These are phyloP conservation scores for Colletotrichum agaves DNA, from an alignment of 2,329 filamentous ascomycete species.

Conservation along the genomic window DNA sequence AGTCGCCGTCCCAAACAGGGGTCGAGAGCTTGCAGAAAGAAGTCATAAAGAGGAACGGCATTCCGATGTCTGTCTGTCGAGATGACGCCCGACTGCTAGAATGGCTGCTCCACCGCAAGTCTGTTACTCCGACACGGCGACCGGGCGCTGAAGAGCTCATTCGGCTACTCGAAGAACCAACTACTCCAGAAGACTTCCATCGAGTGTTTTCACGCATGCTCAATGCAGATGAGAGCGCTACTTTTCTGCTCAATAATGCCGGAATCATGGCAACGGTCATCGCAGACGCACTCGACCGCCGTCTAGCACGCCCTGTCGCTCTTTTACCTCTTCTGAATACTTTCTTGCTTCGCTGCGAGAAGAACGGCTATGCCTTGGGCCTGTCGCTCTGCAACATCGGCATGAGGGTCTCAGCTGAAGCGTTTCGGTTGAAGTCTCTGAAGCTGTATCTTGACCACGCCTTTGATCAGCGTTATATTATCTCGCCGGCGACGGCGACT, in stretches of 20 bases:
- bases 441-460: conserved; percentile 26
- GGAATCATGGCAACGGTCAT: conserved; percentile 6
- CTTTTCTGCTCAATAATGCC: not conserved
- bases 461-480: conserved; percentile 16
- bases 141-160: not conserved
- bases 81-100: conserved; percentile 48
- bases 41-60: conserved; percentile 43
- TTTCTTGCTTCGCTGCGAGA: conserved; percentile 48
- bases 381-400: conserved; percentile 45
- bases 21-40: not conserved
- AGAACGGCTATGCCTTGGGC: conserved; percentile 41
- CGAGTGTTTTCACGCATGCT: conserved; percentile 1
- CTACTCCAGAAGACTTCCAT: not conserved
- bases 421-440: conserved; percentile 20
- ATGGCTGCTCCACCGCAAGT: conserved; percentile 49
- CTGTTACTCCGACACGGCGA: not conserved
- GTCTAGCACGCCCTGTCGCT: conserved; percentile 30
- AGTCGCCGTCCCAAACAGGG: not conserved
- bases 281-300: not conserved
- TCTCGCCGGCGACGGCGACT: not conserved
- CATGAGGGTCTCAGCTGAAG: conserved; percentile 45
- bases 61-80: conserved; percentile 42
- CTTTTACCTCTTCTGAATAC: conserved; percentile 55
- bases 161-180: not conserved
- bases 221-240: not conserved